Evolutionary conservation across 2,329 filamentous ascomycete genomes (phyloP).

Genomic region (Diaporthe ampelina): DNA sequence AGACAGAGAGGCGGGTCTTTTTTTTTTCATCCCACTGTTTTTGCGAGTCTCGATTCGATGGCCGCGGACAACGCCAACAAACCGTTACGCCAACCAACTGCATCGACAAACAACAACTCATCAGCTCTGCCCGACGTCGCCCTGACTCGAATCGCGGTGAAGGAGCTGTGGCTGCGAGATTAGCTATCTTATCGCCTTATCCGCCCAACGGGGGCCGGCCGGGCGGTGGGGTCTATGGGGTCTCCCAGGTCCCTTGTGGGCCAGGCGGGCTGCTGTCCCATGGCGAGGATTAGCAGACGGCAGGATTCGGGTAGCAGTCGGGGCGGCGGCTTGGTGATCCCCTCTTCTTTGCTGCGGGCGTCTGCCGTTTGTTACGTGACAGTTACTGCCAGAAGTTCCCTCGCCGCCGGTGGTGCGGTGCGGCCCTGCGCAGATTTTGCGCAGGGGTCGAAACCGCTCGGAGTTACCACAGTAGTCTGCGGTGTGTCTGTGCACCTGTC

Average conservation of each 20-base stretch:
- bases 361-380: constrained; percentile 33
- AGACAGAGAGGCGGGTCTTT: background rate
- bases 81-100: background rate
- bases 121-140: constrained; percentile 15
- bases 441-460: background rate
- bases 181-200: constrained; percentile 30
- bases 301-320: constrained; percentile 12
- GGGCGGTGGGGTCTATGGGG: constrained; percentile 4
- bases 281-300: constrained; percentile 2
- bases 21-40: constrained; percentile 11
- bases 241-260: constrained; percentile 5
- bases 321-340: constrained; percentile 31
- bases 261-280: constrained; percentile 10
- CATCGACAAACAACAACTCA: constrained; percentile 24
- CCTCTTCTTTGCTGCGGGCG: constrained; percentile 31
- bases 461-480: background rate
- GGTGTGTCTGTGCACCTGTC: constrained; percentile 14
- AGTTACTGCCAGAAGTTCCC: background rate
- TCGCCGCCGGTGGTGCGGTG: background rate
- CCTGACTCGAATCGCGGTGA: constrained; percentile 33
- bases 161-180: constrained; percentile 12
- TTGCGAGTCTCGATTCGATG: background rate
- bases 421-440: constrained; percentile 6
- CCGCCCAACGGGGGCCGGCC: constrained; percentile 17
- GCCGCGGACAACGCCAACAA: constrained; percentile 7